These are phyloP conservation scores for Dendryphion nanum DNA, from an alignment of 2,329 filamentous ascomycete genomes.

Conservation along the genomic window DNA sequence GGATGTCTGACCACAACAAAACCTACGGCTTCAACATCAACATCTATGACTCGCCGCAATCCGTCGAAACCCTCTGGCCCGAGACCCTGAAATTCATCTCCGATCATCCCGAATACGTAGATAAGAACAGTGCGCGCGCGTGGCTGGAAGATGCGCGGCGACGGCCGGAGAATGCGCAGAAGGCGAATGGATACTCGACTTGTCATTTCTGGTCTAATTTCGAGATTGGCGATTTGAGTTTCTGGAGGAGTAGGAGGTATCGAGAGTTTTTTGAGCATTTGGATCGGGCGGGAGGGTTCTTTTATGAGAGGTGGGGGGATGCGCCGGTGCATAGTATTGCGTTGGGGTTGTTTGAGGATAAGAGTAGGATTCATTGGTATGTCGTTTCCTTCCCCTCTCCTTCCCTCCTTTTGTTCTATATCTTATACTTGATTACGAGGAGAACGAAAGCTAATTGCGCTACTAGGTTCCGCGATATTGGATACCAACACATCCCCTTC, in stretches of 20 bases:
- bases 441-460: constrained; percentile 1
- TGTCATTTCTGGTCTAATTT: constrained; percentile 99
- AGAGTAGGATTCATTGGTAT: constrained; percentile 88
- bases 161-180: constrained; percentile 74
- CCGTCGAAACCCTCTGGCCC: constrained; percentile 89
- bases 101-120: constrained; percentile 76
- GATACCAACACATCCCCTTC: constrained; percentile 97
- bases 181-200: constrained; percentile 91
- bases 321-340: constrained; percentile 95
- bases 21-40: constrained; percentile 99
- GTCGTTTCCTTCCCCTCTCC: constrained; percentile 35
- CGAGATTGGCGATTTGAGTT: constrained; percentile 88
- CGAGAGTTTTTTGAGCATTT: constrained; percentile 96
- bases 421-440: background rate
- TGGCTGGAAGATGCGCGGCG: constrained; percentile 81
- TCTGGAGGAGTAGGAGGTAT: constrained; percentile 88
- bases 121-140: constrained; percentile 78
- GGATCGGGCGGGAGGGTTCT: constrained; percentile 92
- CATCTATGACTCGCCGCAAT: constrained; percentile 87
- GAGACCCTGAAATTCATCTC: constrained; percentile 89
- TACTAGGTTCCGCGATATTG: constrained; percentile 94
- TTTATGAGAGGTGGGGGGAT: constrained; percentile 98
- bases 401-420: too few species aligned
- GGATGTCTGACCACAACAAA: constrained; percentile 98
- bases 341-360: constrained; percentile 86